Conservation (phyloP, 139 green algal species). For the Axilococcus clingmanii region DNA sequence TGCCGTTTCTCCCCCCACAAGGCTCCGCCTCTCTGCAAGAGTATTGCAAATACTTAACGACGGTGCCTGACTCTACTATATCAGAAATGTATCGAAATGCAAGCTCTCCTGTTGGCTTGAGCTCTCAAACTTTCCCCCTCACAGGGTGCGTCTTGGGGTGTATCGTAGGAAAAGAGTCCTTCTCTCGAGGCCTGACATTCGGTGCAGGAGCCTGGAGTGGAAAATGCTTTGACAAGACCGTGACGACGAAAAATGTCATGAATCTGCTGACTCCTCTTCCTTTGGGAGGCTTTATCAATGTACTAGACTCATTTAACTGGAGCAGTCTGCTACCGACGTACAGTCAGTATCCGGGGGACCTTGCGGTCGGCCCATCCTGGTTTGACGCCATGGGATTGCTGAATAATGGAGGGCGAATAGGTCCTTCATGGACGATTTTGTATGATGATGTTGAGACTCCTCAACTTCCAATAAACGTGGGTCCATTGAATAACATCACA, state of each 20-base stretch:
- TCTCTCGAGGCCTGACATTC: not conserved
- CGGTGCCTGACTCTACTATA: not conserved
- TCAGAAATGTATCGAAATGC: constrained; percentile 1
- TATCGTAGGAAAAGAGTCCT: constrained; percentile 10
- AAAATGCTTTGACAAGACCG: constrained; percentile 5
- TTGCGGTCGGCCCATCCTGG: constrained; percentile 4
- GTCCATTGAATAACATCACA: not conserved
- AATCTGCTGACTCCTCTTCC: constrained; percentile 10
- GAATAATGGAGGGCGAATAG: not conserved
- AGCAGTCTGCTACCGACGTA: not conserved
- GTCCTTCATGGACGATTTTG: constrained; percentile 1
- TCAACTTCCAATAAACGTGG: not conserved
- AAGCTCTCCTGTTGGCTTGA: not conserved
- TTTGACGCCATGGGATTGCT: constrained; percentile 2
- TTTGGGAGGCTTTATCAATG: constrained; percentile 4
- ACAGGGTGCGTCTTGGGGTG: constrained; percentile 10
- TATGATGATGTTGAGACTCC: constrained; percentile 6
- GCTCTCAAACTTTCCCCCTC: constrained; percentile 1
- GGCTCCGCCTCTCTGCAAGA: not conserved
- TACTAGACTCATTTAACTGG: constrained; percentile 9
- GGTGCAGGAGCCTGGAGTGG: constrained; percentile 8
- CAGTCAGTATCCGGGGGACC: constrained; percentile 1
- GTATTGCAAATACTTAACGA: not conserved
- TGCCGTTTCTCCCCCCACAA: too few relatives aligned
- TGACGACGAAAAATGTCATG: not conserved